Evolutionary conservation across 345 rosid species (phyloP), one percentile per base, ranked within the genome.

Genomic region (Sonneratia alba): DNA sequence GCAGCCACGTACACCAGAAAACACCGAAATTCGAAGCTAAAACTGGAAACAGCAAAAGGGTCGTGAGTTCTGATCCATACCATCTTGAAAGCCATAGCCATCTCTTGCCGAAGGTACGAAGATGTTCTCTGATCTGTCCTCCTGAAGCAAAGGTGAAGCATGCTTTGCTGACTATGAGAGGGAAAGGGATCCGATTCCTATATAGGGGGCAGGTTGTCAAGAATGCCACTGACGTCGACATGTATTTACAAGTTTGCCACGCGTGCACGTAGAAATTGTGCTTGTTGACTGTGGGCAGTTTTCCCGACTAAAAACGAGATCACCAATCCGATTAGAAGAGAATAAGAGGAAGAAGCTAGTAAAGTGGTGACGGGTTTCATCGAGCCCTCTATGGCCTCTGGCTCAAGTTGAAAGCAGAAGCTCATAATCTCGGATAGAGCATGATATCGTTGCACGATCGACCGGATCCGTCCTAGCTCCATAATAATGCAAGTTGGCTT

Each of bases 1-100:
- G 16, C 42, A 32, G 2, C 5, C 12, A 27, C 65, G 45, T 45
- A 53, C 10, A 4, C 13, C 43, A 53, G 16, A 11, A 5, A 71
- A 21, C 36, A 48, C 24, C n/a, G 18, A 22, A 9, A 57, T 2
- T 42, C 45, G 18, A 22, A 63, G 37, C 12, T 3, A 15, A 22
- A 40, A 7, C 47, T 67, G 6, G 16, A 0, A 9, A 18, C 13
- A n/a, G 37, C 15, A 55, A 70, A 11, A 43, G 27, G 22, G 11
- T 34, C 38, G 37, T 8, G 0, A 37, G 24, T 6, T 40, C 51
- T 47, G 15, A 47, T 47, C 0, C 14, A 12, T 84, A 93, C 98
- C 98, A 93, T 93, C 84, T 93, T 91, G 90, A 91, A 93, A 81
- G 98, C 97, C 98, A 91, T 91, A 19, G 98, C 98, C 98, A 93